Conservation (phyloP, 768 basidiomycete genomes). For the Agaricus sinodeliciosus region DNA sequence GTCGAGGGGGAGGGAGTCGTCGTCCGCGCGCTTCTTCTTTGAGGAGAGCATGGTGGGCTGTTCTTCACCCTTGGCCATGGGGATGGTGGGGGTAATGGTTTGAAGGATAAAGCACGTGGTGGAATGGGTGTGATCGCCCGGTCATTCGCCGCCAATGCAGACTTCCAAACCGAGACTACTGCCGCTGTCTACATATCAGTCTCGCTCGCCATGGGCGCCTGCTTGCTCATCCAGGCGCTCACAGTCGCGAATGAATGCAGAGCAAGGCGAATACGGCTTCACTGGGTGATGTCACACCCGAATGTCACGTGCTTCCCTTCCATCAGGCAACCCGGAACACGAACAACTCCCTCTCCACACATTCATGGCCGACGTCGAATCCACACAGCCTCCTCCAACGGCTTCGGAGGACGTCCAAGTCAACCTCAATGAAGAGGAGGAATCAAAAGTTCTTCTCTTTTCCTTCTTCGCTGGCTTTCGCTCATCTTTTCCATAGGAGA, state of each 20-base stretch:
- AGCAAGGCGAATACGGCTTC: not conserved
- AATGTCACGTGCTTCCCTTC: not conserved
- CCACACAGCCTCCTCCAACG: conserved; percentile 32
- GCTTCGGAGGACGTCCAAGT: conserved; percentile 30
- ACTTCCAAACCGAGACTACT: too few species aligned
- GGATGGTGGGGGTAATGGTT: conserved; percentile 15
- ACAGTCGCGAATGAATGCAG: not conserved
- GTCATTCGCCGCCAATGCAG: too few species aligned
- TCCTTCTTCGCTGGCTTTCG: conserved; percentile 12
- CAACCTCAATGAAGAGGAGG: conserved; percentile 59
- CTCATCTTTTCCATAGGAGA: conserved; percentile 48
- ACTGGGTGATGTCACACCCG: not conserved
- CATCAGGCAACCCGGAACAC: not conserved
- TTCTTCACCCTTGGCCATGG: conserved; percentile 48
- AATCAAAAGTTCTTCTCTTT: conserved; percentile 44
- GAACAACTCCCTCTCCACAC: not conserved
- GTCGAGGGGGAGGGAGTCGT: conserved; percentile 53
- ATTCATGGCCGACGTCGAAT: conserved; percentile 46
- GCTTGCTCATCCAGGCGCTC: too few species aligned
- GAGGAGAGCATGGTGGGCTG: conserved; percentile 40
- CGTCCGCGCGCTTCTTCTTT: conserved; percentile 72
- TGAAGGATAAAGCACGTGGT: conserved; percentile 12
- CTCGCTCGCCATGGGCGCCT: too few species aligned
- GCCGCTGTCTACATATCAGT: too few species aligned
- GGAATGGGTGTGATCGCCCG: too few species aligned